Evolutionary conservation across 441 rosid species (phyloP).

Genomic region (Jatropha podagrica): DNA sequence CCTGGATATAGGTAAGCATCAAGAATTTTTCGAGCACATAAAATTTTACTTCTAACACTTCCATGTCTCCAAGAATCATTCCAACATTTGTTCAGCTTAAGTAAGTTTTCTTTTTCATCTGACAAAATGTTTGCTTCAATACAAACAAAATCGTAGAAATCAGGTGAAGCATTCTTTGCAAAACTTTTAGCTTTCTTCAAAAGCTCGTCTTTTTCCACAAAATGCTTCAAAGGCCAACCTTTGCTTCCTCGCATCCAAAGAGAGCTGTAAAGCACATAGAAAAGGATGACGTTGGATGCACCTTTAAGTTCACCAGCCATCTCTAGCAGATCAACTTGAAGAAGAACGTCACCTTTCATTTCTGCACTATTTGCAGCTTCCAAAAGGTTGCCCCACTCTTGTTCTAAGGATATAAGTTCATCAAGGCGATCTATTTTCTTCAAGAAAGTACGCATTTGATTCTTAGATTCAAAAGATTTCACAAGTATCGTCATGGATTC

Average conservation of each 20-base stretch:
- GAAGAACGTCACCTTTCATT: conserved; percentile 35
- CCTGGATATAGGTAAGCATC: conserved; percentile 32
- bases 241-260: conserved; percentile 40
- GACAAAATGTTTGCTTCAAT: conserved; percentile 35
- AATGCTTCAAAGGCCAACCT: conserved; percentile 55
- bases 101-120: conserved; percentile 15
- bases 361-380: conserved; percentile 51
- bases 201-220: conserved; percentile 34
- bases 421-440: conserved; percentile 32
- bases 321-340: conserved; percentile 32
- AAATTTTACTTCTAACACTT: conserved; percentile 36
- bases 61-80: conserved; percentile 24
- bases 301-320: conserved; percentile 31
- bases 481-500: conserved; percentile 45
- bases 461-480: conserved; percentile 29
- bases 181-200: conserved; percentile 36
- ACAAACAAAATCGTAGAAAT: conserved; percentile 28
- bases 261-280: conserved; percentile 42
- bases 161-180: conserved; percentile 24
- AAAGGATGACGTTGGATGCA: conserved; percentile 36
- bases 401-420: conserved; percentile 45
- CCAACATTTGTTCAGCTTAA: conserved; percentile 22
- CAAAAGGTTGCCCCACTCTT: conserved; percentile 37
- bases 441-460: conserved; percentile 32
- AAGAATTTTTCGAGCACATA: conserved; percentile 39